Evolutionary conservation across 225 moss, liverwort and hornwort species (phyloP).

Genomic region (Marchantia polymorpha): DNA sequence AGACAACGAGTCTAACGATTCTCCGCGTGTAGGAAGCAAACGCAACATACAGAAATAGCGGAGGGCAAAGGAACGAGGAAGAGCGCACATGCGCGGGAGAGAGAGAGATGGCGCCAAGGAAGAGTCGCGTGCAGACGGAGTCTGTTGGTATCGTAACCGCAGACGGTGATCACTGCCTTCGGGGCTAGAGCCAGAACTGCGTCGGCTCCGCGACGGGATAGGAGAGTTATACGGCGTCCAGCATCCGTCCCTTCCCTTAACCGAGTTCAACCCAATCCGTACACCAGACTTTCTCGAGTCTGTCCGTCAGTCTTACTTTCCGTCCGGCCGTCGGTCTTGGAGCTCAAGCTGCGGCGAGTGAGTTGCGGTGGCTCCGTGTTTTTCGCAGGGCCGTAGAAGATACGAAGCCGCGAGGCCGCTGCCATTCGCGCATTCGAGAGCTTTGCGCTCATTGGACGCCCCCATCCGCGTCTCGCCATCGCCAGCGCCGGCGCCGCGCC

Average conservation of each 20-base stretch:
- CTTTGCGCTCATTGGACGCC: neutral
- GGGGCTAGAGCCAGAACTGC: neutral
- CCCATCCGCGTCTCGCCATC: neutral
- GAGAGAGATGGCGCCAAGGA: neutral
- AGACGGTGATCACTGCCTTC: neutral
- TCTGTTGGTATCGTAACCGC: constrained; percentile 17
- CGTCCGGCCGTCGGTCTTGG: neutral
- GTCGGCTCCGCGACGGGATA: neutral
- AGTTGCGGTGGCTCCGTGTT: neutral
- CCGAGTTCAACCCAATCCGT: too few relatives aligned
- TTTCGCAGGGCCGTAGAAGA: neutral
- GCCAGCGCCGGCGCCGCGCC: neutral
- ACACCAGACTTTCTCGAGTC: too few relatives aligned
- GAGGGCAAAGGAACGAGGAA: neutral
- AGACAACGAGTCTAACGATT: neutral
- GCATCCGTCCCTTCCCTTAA: too few relatives aligned
- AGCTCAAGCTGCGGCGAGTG: neutral
- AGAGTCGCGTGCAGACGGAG: constrained; percentile 8
- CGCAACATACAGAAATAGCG: neutral
- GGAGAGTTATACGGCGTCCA: neutral
- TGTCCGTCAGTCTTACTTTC: too few relatives aligned
- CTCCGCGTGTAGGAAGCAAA: too few relatives aligned
- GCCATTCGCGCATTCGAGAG: neutral
- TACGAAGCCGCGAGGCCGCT: neutral
- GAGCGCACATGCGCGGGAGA: too few relatives aligned